Conservation (phyloP, 306 rosid genomes). For the Quercus glauca region DNA sequence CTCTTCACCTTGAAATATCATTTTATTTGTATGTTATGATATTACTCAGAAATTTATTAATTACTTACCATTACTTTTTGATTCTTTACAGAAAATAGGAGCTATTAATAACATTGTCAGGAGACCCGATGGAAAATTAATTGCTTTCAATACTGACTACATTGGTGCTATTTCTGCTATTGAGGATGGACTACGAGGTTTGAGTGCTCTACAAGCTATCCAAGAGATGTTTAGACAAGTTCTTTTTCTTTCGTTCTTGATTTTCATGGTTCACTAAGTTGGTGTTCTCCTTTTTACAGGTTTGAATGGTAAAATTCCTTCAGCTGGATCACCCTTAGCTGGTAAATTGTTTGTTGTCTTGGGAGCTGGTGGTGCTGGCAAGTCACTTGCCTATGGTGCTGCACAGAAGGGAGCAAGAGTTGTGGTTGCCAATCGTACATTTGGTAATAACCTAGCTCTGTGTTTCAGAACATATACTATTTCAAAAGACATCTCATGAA, state of each 20-base stretch:
- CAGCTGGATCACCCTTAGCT: constrained; percentile 23
- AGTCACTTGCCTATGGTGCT: constrained; percentile 20
- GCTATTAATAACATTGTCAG: constrained; percentile 31
- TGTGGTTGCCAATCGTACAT: constrained; percentile 36
- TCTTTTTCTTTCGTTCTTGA: background rate
- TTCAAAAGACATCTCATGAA: background rate
- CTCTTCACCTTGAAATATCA: background rate
- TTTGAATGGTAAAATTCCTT: constrained; percentile 16
- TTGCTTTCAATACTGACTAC: constrained; percentile 31
- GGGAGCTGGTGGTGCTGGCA: constrained; percentile 39
- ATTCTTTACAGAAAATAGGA: constrained; percentile 26
- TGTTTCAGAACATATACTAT: background rate
- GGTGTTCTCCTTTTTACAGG: constrained; percentile 6
- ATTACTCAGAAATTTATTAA: background rate
- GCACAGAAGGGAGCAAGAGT: constrained; percentile 53
- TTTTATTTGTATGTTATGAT: too few species aligned
- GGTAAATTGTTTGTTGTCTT: constrained; percentile 31
- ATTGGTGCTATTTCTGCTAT: constrained; percentile 30
- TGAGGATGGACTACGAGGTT: constrained; percentile 28
- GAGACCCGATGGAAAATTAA: constrained; percentile 26
- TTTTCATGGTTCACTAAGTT: background rate
- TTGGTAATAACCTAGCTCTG: constrained; percentile 20
- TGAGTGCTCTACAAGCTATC: background rate
- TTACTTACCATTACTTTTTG: background rate
- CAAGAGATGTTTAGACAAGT: background rate